These are phyloP conservation scores for Diutina ranongensis DNA, from an alignment of 1,139 yeast genomes.

Conservation along the genomic window DNA sequence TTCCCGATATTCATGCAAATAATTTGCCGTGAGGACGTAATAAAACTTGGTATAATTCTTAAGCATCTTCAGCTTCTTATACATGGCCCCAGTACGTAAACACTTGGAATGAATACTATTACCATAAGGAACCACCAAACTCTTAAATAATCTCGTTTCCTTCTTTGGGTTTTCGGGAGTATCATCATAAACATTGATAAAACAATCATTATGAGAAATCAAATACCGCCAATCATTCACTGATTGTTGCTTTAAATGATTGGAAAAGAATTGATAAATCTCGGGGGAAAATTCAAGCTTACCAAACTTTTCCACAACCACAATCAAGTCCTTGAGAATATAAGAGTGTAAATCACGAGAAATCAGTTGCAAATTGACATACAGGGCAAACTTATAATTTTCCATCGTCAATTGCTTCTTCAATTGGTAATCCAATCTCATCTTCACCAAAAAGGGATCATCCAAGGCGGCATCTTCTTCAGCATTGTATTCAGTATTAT, in stretches of 20 bases:
- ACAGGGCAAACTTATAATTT: constrained; percentile 34
- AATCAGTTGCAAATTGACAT: constrained; percentile 32
- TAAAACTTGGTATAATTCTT: constrained; percentile 29
- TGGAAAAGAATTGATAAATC: constrained; percentile 11
- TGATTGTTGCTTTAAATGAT: constrained; percentile 8
- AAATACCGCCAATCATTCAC: constrained; percentile 29
- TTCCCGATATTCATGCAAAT: constrained; percentile 27
- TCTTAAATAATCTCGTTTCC: constrained; percentile 21
- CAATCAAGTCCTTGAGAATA: constrained; percentile 26
- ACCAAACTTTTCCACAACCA: constrained; percentile 25
- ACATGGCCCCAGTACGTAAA: constrained; percentile 30
- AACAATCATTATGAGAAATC: constrained; percentile 24
- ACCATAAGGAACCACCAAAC: constrained; percentile 24
- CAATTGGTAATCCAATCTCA: constrained; percentile 30
- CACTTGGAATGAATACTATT: constrained; percentile 33
- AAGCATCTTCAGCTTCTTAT: constrained; percentile 31
- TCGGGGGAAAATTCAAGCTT: constrained; percentile 16
- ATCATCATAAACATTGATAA: constrained; percentile 22
- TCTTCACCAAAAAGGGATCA: constrained; percentile 28
- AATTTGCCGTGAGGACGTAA: constrained; percentile 34
- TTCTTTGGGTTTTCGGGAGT: constrained; percentile 18
- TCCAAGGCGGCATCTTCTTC: constrained; percentile 20
- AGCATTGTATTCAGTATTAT: constrained; percentile 8
- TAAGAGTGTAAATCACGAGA: constrained; percentile 30
- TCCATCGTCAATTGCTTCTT: constrained; percentile 33